Percentiles rank a stretch among this genome's conserved stretches.
Evolutionary conservation across 2,329 filamentous ascomycete species (phyloP).

Genomic region (Pseudocercospora fijiensis): DNA sequence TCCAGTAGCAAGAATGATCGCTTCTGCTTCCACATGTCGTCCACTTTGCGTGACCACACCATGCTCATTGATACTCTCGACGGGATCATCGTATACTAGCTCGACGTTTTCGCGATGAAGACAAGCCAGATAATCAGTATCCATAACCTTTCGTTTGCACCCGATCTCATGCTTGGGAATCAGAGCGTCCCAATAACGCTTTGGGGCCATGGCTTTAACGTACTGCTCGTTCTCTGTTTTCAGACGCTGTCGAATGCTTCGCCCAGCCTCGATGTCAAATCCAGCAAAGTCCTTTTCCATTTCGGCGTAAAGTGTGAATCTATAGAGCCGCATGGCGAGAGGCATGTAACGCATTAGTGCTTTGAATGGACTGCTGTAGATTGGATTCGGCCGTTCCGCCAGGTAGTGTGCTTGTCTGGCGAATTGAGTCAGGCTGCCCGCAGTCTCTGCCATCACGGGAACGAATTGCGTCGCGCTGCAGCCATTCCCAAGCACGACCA

Average conservation of each 20-base stretch:
- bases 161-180: conserved; percentile 49
- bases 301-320: conserved; percentile 44
- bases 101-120: conserved; percentile 47
- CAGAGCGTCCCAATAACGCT: conserved; percentile 46
- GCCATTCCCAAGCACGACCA: conserved; percentile 47
- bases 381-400: conserved; percentile 46
- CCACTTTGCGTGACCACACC: conserved; percentile 45
- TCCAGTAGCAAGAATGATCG: conserved; percentile 52
- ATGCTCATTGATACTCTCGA: conserved; percentile 41
- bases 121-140: conserved; percentile 49
- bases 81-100: conserved; percentile 44
- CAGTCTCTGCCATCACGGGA: conserved; percentile 45
- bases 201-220: conserved; percentile 46
- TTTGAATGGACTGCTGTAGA: conserved; percentile 45
- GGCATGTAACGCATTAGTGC: conserved; percentile 49
- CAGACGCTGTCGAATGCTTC: conserved; percentile 39
- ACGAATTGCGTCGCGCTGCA: conserved; percentile 52
- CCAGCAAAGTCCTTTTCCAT: conserved; percentile 48
- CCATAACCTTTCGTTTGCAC: conserved; percentile 51
- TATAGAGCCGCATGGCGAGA: conserved; percentile 47
- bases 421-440: conserved; percentile 49
- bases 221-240: conserved; percentile 46
- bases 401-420: conserved; percentile 54
- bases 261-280: conserved; percentile 44
- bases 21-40: conserved; percentile 44